Base-by-base conservation (phyloP, 805 yeast species). In the Clavispora fructus region DNA sequence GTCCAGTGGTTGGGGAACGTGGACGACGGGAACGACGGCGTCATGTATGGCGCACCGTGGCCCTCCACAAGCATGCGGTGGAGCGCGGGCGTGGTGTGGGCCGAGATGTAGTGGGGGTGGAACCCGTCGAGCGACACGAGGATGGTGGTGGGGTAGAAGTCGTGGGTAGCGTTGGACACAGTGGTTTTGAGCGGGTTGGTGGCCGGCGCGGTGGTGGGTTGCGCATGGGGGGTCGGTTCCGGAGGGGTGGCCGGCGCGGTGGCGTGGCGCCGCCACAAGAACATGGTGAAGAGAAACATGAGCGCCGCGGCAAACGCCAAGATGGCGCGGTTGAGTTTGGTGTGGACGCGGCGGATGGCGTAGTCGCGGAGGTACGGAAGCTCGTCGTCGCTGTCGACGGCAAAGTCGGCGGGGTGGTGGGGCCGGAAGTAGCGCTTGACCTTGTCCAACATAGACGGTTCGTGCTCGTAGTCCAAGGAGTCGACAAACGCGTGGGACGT, bases 1-100 rank as follows among this genome's bases (percentile, higher is more conserved):
- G 96, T 82, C 92, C 95, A 92, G 63, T 90, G 96, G 61, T 92
- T 91, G 0, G 96, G 94, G 56, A 88, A 87, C 0, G 96, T 87
- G 23, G 88, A 85, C 0, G 95, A 79, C 4, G 97, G 97, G 61
- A 90, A 89, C 2, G 89, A 77, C 1, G 97, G 96, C 8, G 68
- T 66, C 92, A 92, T 87, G 58, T 78, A 89, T 1, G 97, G 97
- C 4, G 89, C 80, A 13, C 83, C 85, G 42, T 70, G 76, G 5
- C 71, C 75, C 25, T 78, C 64, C 4, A 71, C 52, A 51, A 81
- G 65, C 61, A 91, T 62, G 9, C 71, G 63, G 58, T 85, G 82
- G 60, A 91, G 59, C 32, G 79, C 70, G 0, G 98, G 98, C 0
- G 97, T 91, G 28, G 74, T 58, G 16, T 71, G 66, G 6, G 75